phyloP scores from a whole-genome alignment of 192 early-diverging fungal species.

The Backusella psychrophila region DNA sequence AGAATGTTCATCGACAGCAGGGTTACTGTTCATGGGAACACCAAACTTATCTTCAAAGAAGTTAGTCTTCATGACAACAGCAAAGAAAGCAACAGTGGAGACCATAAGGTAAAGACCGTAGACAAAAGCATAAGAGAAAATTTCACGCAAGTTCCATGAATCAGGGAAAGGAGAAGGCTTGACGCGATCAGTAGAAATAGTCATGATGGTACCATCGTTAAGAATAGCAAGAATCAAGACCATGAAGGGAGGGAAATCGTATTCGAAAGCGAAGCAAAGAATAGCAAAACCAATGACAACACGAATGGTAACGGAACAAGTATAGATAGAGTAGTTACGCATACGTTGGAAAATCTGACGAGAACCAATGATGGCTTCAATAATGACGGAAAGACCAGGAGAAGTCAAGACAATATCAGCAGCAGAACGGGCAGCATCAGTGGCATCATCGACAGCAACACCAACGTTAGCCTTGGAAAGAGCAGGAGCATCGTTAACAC shows the following conservation, averaged over 20 bases:
- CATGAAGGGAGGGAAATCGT: constrained; percentile 79
- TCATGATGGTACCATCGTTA: constrained; percentile 91
- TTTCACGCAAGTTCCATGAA: constrained; percentile 88
- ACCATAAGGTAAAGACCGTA: constrained; percentile 81
- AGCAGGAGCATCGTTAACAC: constrained; percentile 71
- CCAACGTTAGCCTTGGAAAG: constrained; percentile 71
- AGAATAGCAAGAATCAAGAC: constrained; percentile 87
- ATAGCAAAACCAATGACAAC: constrained; percentile 69
- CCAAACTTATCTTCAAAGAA: constrained; percentile 49
- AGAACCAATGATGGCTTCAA: constrained; percentile 88
- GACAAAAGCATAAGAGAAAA: constrained; percentile 81
- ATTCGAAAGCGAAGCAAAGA: constrained; percentile 73
- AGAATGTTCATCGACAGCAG: background rate
- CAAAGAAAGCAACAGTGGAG: constrained; percentile 74
- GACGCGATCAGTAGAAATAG: constrained; percentile 85
- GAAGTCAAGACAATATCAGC: constrained; percentile 74
- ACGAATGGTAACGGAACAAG: constrained; percentile 84
- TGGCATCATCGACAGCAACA: constrained; percentile 72
- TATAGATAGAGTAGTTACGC: constrained; percentile 89
- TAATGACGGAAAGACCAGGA: constrained; percentile 80
- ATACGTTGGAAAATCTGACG: constrained; percentile 96
- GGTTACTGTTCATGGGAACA: constrained; percentile 10
- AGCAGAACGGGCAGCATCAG: constrained; percentile 74
- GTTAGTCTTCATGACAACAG: constrained; percentile 55
- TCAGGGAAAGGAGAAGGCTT: constrained; percentile 76